phyloP scores from a whole-genome alignment of 768 basidiomycete species.

The Russula olivacea region DNA sequence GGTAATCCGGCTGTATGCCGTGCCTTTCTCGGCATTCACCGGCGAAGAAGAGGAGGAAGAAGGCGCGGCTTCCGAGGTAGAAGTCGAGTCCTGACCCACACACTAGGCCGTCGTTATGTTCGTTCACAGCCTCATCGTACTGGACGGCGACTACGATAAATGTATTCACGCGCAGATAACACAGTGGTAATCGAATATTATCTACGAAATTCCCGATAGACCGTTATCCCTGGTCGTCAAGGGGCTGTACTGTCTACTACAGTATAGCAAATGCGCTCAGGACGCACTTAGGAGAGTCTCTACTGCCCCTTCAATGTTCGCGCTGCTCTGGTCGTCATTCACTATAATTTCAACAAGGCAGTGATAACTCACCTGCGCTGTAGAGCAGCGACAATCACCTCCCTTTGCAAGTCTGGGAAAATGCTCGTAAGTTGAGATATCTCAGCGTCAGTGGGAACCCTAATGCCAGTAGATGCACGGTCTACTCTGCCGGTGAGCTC shows the following conservation, averaged over 20 bases:
- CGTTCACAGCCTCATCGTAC: background rate
- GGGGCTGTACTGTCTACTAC: background rate
- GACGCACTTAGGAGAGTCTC: conserved; percentile 61
- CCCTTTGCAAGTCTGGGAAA: conserved; percentile 77
- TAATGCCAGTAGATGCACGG: conserved; percentile 49
- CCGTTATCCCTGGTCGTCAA: background rate
- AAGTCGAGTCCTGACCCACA: conserved; percentile 31
- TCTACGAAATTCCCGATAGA: background rate
- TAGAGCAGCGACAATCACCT: conserved; percentile 66
- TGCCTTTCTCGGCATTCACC: conserved; percentile 84
- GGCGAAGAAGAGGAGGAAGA: conserved; percentile 68
- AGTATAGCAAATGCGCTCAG: background rate
- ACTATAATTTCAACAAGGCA: conserved; percentile 12
- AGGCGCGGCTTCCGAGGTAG: conserved; percentile 40
- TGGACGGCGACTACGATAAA: conserved; percentile 1
- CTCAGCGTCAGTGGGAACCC: conserved; percentile 71
- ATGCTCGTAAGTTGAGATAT: conserved; percentile 67
- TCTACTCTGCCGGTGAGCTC: conserved; percentile 65
- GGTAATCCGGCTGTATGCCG: conserved; percentile 87
- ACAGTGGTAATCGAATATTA: background rate
- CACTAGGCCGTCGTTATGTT: background rate
- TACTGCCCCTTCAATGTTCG: conserved; percentile 75
- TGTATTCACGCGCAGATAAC: conserved; percentile 2
- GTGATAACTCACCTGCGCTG: conserved; percentile 63
- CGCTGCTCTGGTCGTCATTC: conserved; percentile 37